Base-by-base conservation (phyloP, 2,329 filamentous ascomycete genomes). In the Colletotrichum sp. region DNA sequence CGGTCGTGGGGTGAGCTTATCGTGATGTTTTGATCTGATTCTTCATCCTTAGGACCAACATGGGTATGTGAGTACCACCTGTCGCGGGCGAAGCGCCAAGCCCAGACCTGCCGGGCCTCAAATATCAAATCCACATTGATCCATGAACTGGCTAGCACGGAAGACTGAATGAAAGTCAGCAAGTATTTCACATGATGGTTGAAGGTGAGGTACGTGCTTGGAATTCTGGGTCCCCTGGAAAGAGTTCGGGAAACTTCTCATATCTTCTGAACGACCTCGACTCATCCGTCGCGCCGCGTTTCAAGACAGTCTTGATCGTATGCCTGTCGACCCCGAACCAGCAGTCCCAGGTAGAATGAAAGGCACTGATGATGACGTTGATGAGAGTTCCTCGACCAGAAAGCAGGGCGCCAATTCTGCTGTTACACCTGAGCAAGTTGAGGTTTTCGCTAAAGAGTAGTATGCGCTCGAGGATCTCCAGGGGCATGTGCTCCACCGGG, bases 391-490 rank as follows among this genome's bases (percentile, higher is more conserved):
- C 81, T 13, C 81, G 81, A 0, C 79, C 78, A 8, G 89, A 91
- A 16, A 92, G 85, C 60, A 92, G 82, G 36, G 84, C 80, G 13
- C 80, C 86, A 67, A 85, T 88, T 65, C 86, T 83, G 7, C 82
- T 48, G 7, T 22, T 48, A 48, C 43, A 48, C n/a, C 43, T 84
- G 1, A 89, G 85, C 1, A 92, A 83, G 66, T 87, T 84, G 62
- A 89, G 76, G 77, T 90, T 91, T 76, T 82, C 80, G 65, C 89
- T 90, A 68, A 88, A 81, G 77, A 89, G 81, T 70, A 91, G 87
- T 64, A 92, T 90, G 36, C 77, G 83, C 79, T 91, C 89, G 15
- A 92, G 84, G 28, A 92, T 83, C 80, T 92, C 90, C 8, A 86
- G 79, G 0, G 90, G 90, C 10, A 92, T 10, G 8, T 61, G 77